These are phyloP conservation scores for Dissoconium aciculare DNA, from an alignment of 2,329 filamentous ascomycete species.

Conservation along the genomic window DNA sequence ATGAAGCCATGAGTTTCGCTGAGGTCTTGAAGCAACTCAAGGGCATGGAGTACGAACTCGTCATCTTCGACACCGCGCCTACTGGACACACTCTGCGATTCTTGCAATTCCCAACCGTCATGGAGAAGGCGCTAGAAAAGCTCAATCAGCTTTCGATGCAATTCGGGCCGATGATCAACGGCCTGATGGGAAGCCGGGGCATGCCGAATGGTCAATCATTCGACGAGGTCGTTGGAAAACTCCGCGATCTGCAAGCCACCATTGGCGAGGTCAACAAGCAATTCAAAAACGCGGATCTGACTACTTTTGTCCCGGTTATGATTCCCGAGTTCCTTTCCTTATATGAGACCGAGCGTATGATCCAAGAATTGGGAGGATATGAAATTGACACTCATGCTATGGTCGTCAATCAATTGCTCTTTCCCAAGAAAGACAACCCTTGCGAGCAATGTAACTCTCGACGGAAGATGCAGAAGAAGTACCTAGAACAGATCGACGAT, in stretches of 20 bases:
- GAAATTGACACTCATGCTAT: conserved; percentile 93
- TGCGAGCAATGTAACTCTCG: conserved; percentile 94
- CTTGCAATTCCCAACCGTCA: conserved; percentile 92
- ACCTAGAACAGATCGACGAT: conserved; percentile 96
- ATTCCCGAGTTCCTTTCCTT: conserved; percentile 93
- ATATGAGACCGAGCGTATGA: conserved; percentile 99
- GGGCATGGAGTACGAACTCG: conserved; percentile 94
- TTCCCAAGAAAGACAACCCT: conserved; percentile 67
- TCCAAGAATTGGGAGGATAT: conserved; percentile 88
- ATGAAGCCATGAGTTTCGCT: conserved; percentile 98
- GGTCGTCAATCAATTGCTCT: conserved; percentile 94
- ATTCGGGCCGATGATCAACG: conserved; percentile 91
- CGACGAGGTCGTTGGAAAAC: conserved; percentile 82
- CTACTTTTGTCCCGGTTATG: conserved; percentile 95
- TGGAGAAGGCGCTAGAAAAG: conserved; percentile 97
- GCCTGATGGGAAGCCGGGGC: conserved; percentile 65
- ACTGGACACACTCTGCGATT: conserved; percentile 97
- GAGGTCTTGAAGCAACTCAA: conserved; percentile 99
- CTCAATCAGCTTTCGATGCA: conserved; percentile 84
- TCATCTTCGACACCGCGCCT: conserved; percentile 96
- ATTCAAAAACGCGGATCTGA: conserved; percentile 92
- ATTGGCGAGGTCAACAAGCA: conserved; percentile 93
- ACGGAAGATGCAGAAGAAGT: conserved; percentile 98
- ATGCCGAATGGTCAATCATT: conserved; percentile 89
- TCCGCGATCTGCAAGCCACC: conserved; percentile 82